Percentiles rank a stretch among this genome's conserved stretches.
Conservation (phyloP, 2,329 filamentous ascomycete genomes). For the Nannizziopsis barbatae region DNA sequence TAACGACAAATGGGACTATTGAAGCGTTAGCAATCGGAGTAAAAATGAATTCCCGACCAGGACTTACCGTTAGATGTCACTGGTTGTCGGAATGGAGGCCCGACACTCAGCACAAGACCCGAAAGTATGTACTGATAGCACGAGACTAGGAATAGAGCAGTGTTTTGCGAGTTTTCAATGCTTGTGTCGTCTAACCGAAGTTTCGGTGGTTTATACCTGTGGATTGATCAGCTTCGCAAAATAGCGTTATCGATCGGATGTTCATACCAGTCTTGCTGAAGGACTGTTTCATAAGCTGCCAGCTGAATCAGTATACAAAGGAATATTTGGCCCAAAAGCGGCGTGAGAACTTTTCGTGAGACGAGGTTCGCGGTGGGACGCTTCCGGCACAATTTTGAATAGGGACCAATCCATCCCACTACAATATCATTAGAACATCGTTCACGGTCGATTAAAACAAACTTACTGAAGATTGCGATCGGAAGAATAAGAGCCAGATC, state of each 20-base stretch:
- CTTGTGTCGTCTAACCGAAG: constrained; percentile 70
- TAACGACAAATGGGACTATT: constrained; percentile 69
- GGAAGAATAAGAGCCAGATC: constrained; percentile 85
- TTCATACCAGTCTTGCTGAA: constrained; percentile 64
- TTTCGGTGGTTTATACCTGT: constrained; percentile 65
- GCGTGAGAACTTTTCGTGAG: constrained; percentile 79
- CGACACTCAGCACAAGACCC: constrained; percentile 81
- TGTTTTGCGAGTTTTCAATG: constrained; percentile 86
- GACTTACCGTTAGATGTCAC: constrained; percentile 66
- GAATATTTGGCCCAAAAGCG: constrained; percentile 75
- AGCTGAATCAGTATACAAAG: constrained; percentile 71
- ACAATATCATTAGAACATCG: constrained; percentile 12
- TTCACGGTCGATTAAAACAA: constrained; percentile 5
- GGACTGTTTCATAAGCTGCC: constrained; percentile 61
- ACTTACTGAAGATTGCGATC: constrained; percentile 82
- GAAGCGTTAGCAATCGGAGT: constrained; percentile 18
- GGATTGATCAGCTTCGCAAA: not conserved
- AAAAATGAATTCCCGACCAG: not conserved
- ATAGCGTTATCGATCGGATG: not conserved
- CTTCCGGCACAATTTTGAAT: constrained; percentile 64
- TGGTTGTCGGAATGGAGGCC: constrained; percentile 73
- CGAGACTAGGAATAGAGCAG: constrained; percentile 74
- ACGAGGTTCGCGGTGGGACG: constrained; percentile 86
- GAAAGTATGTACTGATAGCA: constrained; percentile 94
- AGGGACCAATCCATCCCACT: constrained; percentile 92